Conservation (phyloP, 495 filamentous ascomycete genomes). For the Penicillium robsamsonii region DNA sequence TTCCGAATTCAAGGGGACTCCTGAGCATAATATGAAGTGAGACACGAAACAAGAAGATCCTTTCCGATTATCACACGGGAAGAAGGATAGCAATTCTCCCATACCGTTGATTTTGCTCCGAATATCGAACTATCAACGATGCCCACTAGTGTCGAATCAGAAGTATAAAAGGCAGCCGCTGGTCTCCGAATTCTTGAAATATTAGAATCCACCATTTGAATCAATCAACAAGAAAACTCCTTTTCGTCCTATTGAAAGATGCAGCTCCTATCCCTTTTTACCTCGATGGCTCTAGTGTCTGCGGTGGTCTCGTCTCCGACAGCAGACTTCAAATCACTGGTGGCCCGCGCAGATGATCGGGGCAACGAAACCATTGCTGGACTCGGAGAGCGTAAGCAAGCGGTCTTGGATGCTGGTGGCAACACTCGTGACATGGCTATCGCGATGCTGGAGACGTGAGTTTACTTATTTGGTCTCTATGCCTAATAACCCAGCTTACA, state of each 20-base stretch:
- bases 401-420: constrained; percentile 31
- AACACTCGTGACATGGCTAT: constrained; percentile 41
- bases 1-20: neutral
- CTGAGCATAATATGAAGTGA: neutral
- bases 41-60: neutral
- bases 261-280: constrained; percentile 7
- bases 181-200: neutral
- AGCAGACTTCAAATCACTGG: neutral
- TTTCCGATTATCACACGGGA: neutral
- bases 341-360: constrained; percentile 23
- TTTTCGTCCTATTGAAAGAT: constrained; percentile 3
- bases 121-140: neutral
- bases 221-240: neutral
- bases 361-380: constrained; percentile 32
- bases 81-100: neutral
- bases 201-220: neutral
- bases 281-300: constrained; percentile 12
- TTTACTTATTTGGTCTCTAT: neutral
- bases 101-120: neutral
- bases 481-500: neutral
- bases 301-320: constrained; percentile 8
- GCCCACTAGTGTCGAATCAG: neutral
- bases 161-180: constrained; percentile 3
- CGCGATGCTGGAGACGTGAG: constrained; percentile 43
- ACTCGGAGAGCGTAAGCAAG: constrained; percentile 37